Percentiles rank a stretch among this genome's conserved stretches.
Conservation (phyloP, 805 yeast species). For the Zygotorulaspora danielsina region DNA sequence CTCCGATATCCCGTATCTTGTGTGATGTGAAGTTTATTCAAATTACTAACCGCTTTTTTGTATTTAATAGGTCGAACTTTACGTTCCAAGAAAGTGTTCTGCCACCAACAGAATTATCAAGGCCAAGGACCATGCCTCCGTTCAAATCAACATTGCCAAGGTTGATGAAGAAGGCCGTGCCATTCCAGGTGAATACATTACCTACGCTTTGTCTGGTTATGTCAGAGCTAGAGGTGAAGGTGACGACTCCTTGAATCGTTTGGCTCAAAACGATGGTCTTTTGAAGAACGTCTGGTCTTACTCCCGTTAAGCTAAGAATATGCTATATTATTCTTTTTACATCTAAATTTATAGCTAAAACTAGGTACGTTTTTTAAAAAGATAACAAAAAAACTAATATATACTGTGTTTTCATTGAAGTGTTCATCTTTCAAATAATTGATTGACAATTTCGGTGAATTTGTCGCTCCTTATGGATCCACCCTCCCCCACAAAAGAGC, state of each 20-base stretch:
- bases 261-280: slow-evolving; percentile 98
- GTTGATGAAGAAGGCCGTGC: slow-evolving; percentile 97
- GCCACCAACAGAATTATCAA: slow-evolving; percentile 99
- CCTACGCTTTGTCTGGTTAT: slow-evolving; percentile 96
- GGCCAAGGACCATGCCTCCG: slow-evolving; percentile 99
- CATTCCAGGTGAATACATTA: slow-evolving; percentile 81
- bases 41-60: slow-evolving; percentile 22
- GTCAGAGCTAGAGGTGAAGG: slow-evolving; percentile 99
- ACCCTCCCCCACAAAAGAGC: no score
- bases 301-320: slow-evolving; percentile 63
- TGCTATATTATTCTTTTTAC: background rate
- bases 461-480: no score
- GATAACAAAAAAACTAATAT: slow-evolving; percentile 8
- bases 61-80: slow-evolving; percentile 82
- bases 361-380: slow-evolving; percentile 8
- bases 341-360: slow-evolving; percentile 2
- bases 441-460: no score
- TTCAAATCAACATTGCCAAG: slow-evolving; percentile 97
- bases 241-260: slow-evolving; percentile 98
- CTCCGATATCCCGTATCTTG: no score
- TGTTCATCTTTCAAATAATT: no score
- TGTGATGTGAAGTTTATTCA: no score
- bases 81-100: slow-evolving; percentile 99
- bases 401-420: slow-evolving; percentile 8
- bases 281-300: slow-evolving; percentile 93